Conservation (phyloP, 2,329 filamentous ascomycete genomes). For the Teratosphaeria zuluensis region DNA sequence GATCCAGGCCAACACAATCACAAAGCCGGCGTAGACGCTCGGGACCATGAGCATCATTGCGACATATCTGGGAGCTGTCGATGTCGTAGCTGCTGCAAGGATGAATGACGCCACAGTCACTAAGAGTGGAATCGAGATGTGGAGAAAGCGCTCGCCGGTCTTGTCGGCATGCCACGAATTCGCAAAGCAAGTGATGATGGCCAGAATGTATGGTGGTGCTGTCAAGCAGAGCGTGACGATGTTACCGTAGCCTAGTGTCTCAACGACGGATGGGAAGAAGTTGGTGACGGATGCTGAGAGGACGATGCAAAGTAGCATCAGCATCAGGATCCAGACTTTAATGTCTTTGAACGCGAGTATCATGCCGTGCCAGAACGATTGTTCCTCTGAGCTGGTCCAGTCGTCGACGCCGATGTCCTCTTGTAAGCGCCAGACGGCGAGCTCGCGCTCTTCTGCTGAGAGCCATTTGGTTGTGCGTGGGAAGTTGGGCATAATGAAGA, state of each 20-base stretch:
- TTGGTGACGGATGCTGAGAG: conserved; percentile 24
- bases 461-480: conserved; percentile 26
- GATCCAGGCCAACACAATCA: conserved; percentile 50
- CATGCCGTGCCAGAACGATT: conserved; percentile 25
- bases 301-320: conserved; percentile 29
- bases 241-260: conserved; percentile 26
- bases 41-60: conserved; percentile 32
- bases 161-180: conserved; percentile 32
- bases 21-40: conserved; percentile 49
- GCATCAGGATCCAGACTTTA: conserved; percentile 27
- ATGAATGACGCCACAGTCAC: conserved; percentile 24
- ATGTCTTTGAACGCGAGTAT: conserved; percentile 23
- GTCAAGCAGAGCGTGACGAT: conserved; percentile 25
- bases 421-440: conserved; percentile 22
- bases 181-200: conserved; percentile 23
- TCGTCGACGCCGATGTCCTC: conserved; percentile 26
- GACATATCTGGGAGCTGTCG: conserved; percentile 23
- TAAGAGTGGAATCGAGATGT: conserved; percentile 24
- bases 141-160: conserved; percentile 32
- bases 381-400: conserved; percentile 20
- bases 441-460: conserved; percentile 20
- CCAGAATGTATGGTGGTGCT: conserved; percentile 26
- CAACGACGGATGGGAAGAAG: conserved; percentile 23
- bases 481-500: conserved; percentile 30
- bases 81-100: conserved; percentile 20